Percentiles rank a stretch among this genome's conserved stretches.
Conservation (phyloP, 2,329 filamentous ascomycete species). For the Penicillium sumatraense region DNA sequence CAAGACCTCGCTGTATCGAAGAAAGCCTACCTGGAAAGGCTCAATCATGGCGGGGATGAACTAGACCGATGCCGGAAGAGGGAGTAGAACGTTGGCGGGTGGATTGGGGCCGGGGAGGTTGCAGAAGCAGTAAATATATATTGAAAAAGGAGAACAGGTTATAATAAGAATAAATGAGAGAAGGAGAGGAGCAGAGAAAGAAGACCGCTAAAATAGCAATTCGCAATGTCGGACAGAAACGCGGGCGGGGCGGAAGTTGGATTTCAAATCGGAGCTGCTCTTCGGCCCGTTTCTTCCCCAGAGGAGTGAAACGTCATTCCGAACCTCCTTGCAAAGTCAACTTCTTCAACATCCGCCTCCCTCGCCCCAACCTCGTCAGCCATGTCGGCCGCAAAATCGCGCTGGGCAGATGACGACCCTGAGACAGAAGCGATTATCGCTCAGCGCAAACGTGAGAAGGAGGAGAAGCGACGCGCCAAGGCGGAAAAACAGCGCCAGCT, state of each 20-base stretch:
- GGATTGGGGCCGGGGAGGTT: background rate
- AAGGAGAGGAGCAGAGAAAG: conserved; percentile 1
- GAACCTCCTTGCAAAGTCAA: conserved; percentile 8
- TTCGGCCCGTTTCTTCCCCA: conserved; percentile 30
- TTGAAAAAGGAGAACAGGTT: background rate
- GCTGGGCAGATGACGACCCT: conserved; percentile 86
- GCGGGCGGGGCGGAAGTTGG: conserved; percentile 31
- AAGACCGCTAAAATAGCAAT: background rate
- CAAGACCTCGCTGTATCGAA: background rate
- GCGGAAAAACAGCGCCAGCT: conserved; percentile 76
- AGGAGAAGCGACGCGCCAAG: conserved; percentile 84
- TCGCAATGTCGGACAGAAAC: conserved; percentile 2
- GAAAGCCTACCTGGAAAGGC: conserved; percentile 49
- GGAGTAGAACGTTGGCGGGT: background rate
- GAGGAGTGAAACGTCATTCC: conserved; percentile 32
- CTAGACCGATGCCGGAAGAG: conserved; percentile 13
- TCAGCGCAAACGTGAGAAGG: conserved; percentile 78
- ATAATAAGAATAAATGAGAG: background rate
- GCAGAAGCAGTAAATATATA: background rate
- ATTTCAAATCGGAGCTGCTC: conserved; percentile 38
- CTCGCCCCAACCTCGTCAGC: conserved; percentile 10
- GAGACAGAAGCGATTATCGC: conserved; percentile 73
- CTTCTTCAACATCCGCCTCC: background rate
- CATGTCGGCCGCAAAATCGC: conserved; percentile 71
- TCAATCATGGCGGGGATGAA: conserved; percentile 45